Evolutionary conservation across 164 flowering plant genomes (phyloP).

Genomic region (Vitis riparia): DNA sequence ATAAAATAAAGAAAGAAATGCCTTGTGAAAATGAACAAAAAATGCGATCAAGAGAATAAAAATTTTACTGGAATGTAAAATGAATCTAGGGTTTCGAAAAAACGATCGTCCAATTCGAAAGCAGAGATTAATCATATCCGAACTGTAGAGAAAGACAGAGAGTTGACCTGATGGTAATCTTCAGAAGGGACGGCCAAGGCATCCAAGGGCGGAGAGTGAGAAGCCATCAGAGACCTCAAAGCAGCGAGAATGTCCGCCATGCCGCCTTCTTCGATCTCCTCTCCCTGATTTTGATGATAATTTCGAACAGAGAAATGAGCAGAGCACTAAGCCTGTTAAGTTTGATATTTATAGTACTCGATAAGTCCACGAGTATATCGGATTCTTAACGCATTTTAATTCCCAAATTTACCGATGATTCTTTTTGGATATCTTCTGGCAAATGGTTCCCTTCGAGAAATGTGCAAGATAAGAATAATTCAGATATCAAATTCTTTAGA

Average conservation of each 20-base stretch:
- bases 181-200: conserved; percentile 90
- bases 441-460: too few relatives aligned
- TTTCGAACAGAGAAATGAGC: background rate
- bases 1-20: background rate
- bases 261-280: background rate
- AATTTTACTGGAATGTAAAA: too few relatives aligned
- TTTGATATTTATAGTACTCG: too few relatives aligned
- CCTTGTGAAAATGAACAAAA: background rate
- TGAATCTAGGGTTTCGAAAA: too few relatives aligned
- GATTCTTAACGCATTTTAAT: too few relatives aligned
- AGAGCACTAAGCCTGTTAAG: background rate
- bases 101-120: too few relatives aligned
- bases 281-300: background rate
- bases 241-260: conserved; percentile 68
- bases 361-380: too few relatives aligned
- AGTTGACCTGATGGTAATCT: conserved; percentile 87
- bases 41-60: background rate
- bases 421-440: too few relatives aligned
- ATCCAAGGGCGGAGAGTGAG: conserved; percentile 81
- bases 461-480: too few relatives aligned
- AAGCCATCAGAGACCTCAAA: conserved; percentile 81
- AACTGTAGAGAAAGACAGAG: background rate
- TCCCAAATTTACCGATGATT: too few relatives aligned
- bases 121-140: too few relatives aligned
- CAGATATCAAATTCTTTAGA: too few relatives aligned